phyloP scores from a whole-genome alignment of 805 yeast species.

The Wickerhamiella sorbophila region DNA sequence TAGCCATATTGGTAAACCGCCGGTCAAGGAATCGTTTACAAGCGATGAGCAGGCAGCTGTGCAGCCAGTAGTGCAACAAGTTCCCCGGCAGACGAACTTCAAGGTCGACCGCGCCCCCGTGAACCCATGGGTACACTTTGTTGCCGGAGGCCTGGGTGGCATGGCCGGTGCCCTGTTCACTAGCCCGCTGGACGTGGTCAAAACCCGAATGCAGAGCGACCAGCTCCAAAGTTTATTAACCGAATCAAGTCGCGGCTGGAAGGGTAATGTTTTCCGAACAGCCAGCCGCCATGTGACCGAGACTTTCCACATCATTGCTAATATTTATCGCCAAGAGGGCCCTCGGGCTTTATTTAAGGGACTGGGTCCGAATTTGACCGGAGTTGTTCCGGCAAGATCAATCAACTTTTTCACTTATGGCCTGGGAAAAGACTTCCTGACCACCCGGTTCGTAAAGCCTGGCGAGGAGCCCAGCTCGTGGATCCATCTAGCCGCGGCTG shows the following conservation, averaged over 20 bases:
- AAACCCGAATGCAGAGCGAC: conserved; percentile 87
- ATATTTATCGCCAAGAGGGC: conserved; percentile 67
- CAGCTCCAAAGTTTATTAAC: conserved; percentile 32
- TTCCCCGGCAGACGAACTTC: conserved; percentile 10
- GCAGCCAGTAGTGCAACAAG: conserved; percentile 16
- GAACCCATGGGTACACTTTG: conserved; percentile 36
- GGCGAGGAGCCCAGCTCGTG: conserved; percentile 61
- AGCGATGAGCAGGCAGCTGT: conserved; percentile 17
- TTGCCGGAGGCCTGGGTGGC: conserved; percentile 60
- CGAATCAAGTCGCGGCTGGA: conserved; percentile 3
- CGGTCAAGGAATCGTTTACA: conserved; percentile 12
- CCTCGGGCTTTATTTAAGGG: conserved; percentile 81
- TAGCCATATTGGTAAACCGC: conserved; percentile 1
- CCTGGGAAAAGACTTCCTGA: conserved; percentile 68
- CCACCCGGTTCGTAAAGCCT: conserved; percentile 42
- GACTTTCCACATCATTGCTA: conserved; percentile 56
- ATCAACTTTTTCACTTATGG: conserved; percentile 95
- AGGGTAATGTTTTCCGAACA: conserved; percentile 25
- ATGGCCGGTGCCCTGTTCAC: conserved; percentile 95
- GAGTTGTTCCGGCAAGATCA: conserved; percentile 95
- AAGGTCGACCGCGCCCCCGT: conserved; percentile 20
- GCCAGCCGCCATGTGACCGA: conserved; percentile 65
- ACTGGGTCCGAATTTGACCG: conserved; percentile 89
- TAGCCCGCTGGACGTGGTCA: conserved; percentile 91
- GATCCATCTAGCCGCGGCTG: conserved; percentile 76